These are phyloP conservation scores for Aschersonia sp. DNA, from an alignment of 2,329 filamentous ascomycete species.

Conservation along the genomic window DNA sequence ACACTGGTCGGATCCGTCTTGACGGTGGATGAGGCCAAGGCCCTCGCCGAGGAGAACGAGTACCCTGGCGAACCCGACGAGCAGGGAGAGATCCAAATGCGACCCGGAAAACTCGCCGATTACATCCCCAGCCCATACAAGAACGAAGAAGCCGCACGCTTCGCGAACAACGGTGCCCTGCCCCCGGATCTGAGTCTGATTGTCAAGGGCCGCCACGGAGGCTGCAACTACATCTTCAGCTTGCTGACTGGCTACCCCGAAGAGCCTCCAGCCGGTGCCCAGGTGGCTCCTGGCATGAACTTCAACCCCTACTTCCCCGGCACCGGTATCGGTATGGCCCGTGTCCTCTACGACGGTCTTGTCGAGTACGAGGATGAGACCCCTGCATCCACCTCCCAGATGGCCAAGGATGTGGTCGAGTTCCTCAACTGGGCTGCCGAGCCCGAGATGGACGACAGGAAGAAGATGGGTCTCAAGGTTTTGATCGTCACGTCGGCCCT, in stretches of 20 bases:
- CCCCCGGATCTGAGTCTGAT: slow-evolving; percentile 97
- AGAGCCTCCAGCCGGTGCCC: slow-evolving; percentile 79
- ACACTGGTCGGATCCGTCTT: slow-evolving; percentile 77
- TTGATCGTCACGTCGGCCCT: slow-evolving; percentile 65
- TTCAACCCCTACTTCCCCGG: slow-evolving; percentile 99
- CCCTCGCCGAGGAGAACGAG: slow-evolving; percentile 92
- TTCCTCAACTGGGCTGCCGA: slow-evolving; percentile 99
- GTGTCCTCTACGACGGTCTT: slow-evolving; percentile 92
- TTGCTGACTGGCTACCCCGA: slow-evolving; percentile 96
- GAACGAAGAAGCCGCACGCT: slow-evolving; percentile 96
- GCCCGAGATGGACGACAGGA: slow-evolving; percentile 97
- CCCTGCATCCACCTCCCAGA: slow-evolving; percentile 87
- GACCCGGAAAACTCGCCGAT: slow-evolving; percentile 94
- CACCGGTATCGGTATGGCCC: slow-evolving; percentile 96
- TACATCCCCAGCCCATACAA: slow-evolving; percentile 93
- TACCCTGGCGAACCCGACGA: slow-evolving; percentile 98
- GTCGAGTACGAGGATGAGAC: slow-evolving; percentile 98
- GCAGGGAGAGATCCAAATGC: slow-evolving; percentile 95
- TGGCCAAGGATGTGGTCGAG: slow-evolving; percentile 98
- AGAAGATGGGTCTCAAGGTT: slow-evolving; percentile 99
- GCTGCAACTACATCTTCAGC: slow-evolving; percentile 97
- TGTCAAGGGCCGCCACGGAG: slow-evolving; percentile 92
- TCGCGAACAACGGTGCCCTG: slow-evolving; percentile 95
- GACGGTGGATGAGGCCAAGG: slow-evolving; percentile 97
- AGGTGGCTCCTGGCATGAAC: slow-evolving; percentile 81